Base-by-base conservation (phyloP, 345 rosid species). In the Rhodamnia rubescens region DNA sequence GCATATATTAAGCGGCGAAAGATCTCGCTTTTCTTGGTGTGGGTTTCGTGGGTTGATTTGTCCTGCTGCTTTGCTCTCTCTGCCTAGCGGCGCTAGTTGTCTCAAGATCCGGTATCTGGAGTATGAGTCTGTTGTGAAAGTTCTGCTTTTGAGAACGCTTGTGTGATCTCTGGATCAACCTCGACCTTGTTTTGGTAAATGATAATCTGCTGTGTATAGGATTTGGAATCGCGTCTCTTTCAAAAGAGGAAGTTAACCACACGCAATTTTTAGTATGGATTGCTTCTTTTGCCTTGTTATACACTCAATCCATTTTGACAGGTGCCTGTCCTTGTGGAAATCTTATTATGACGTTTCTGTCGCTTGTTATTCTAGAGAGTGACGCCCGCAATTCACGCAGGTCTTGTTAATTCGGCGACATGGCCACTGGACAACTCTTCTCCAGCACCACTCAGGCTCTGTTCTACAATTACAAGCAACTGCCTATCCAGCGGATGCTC, bases 401-500 rank as follows among this genome's bases (percentile, higher is more conserved):
- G 78, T 90, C 87, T 81, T 87, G 85, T 88, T 51, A 82, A 83
- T 89, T 85, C 85, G 81, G 80, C 56, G 88, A 88, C 85, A 95
- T 97, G 99, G 96, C 99, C 13, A 95, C 98, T 7, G 99, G 99
- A 74, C 99, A 97, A 85, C 92, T 95, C 8, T 97, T 97, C 90
- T 97, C 99, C 24, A 91, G 92, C 56, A 92, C 93, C 53, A 95
- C 98, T 18, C 98, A 97, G 87, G 98, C 99, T 8, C 86, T 95
- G 88, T 95, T 97, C 92, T 97, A 97, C 89, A 97, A 97, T 83
- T 97, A 94, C 87, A 97, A 97, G 94, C 98, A 93, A 89, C 98
- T 95, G 84, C 99, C 99, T 5, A 91, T 97, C 84, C 99, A 97
- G 87, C 98, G 99, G 88, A 97, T 95, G 99, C 99, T 97, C 88